Evolutionary conservation across 192 early-diverging fungal species (phyloP).

Genomic region (Backusella circina): DNA sequence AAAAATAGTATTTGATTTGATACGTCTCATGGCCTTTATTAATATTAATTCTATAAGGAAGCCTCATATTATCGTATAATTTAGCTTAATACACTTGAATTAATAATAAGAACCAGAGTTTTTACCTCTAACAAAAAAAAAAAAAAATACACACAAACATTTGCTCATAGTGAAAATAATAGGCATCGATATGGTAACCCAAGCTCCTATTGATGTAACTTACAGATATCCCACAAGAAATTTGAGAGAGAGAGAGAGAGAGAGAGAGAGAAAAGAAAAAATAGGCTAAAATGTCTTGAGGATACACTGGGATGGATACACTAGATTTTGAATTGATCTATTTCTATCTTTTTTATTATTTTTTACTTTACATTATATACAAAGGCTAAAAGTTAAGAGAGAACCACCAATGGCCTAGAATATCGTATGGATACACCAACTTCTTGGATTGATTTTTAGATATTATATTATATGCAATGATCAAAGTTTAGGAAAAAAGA

Average conservation of each 20-base stretch:
- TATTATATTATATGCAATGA: neutral
- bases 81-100: neutral
- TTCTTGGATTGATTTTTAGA: neutral
- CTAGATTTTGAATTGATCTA: neutral
- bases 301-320: neutral
- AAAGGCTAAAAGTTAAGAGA: neutral
- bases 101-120: neutral
- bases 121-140: neutral
- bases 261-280: neutral
- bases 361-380: neutral
- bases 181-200: neutral
- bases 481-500: neutral
- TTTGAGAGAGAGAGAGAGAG: no score
- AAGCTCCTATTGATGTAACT: neutral
- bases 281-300: neutral
- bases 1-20: neutral
- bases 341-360: no score
- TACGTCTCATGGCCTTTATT: neutral
- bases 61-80: neutral
- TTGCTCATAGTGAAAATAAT: neutral
- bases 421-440: neutral
- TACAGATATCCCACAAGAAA: neutral
- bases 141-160: neutral
- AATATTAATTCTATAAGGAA: neutral
- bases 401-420: neutral